Conservation (phyloP, 1,284 basidiomycete genomes). For the Naganishia sp. region DNA sequence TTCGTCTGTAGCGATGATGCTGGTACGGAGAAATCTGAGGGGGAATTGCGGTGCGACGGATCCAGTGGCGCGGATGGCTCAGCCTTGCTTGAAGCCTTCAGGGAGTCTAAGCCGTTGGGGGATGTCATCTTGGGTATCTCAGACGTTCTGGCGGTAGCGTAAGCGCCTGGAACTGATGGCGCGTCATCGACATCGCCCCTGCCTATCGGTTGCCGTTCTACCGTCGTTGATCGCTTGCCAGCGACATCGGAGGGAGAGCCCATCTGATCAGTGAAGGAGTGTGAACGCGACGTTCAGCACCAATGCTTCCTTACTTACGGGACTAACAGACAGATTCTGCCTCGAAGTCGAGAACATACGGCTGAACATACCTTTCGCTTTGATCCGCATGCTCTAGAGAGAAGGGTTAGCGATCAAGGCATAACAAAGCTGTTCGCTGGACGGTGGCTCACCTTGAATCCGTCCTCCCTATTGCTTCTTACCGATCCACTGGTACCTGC, state of each 20-base stretch:
- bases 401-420: not conserved
- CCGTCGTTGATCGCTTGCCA: too few relatives aligned
- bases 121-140: too few relatives aligned
- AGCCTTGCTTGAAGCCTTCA: too few relatives aligned
- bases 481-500: conserved; percentile 4
- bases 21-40: not conserved
- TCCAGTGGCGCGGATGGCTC: too few relatives aligned
- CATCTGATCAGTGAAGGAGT: not conserved
- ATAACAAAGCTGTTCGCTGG: not conserved
- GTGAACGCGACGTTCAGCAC: too few relatives aligned
- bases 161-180: too few relatives aligned
- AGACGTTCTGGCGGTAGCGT: too few relatives aligned
- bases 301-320: not conserved
- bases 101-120: too few relatives aligned
- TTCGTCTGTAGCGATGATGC: not conserved
- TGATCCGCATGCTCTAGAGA: conserved; percentile 44
- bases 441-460: conserved; percentile 16
- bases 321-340: not conserved
- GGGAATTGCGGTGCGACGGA: not conserved
- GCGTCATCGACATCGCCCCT: too few relatives aligned
- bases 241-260: not conserved
- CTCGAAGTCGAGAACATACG: conserved; percentile 44
- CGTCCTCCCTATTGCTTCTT: conserved; percentile 16
- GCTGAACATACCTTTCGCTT: conserved; percentile 50
- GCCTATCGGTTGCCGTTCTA: too few relatives aligned